Evolutionary conservation across 1,139 yeast genomes (phyloP), one percentile per base, ranked within the genome.

Genomic region (Candida tunisiensis): DNA sequence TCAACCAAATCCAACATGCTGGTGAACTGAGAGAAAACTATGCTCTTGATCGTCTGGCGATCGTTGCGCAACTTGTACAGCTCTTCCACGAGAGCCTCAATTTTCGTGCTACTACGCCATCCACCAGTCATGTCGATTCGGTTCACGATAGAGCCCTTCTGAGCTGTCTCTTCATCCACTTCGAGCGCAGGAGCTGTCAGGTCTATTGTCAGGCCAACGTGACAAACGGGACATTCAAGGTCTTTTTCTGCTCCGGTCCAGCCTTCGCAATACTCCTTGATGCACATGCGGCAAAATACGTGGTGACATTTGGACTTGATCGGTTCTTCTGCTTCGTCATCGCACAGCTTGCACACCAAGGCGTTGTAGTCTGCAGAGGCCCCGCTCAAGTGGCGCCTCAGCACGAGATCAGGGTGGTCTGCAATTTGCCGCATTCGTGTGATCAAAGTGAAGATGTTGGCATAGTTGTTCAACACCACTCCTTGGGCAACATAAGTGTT

Each of bases 371-470:
- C 61, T 3, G 43, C 49, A 4, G 46, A 49, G 7, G 40, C 45
- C 2, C 37, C 44, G 7, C 34, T 37, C 23, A 58, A 50, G 9
- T 68, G 68, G 31, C 83, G 62, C 40, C 85, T 73, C 45, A 88
- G 58, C 1, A 88, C 95, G 37, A 91, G 59, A 54, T 91, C 99
- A 0, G 98, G 98, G 50, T 88, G 99, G 49, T 91, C 98, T 0
- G 98, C 96, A 42, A 88, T 61, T 51, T 88, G 98, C 44, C 98
- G 69, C 98, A 88, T 88, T 44, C 98, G 62, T 0, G 98, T 91
- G 41, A 88, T 85, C 32, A 91, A 62, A 0, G 96, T 85, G 55
- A 88, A 91, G 43, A 88, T 85, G 44, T 88, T 88, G 23, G 98
- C 98, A 53, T 91, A 88, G 49, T 91, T 88, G 51, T 85, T 85